These are phyloP conservation scores for Rhizophagus prolifer DNA, from an alignment of 192 early-diverging fungal genomes.

Conservation along the genomic window DNA sequence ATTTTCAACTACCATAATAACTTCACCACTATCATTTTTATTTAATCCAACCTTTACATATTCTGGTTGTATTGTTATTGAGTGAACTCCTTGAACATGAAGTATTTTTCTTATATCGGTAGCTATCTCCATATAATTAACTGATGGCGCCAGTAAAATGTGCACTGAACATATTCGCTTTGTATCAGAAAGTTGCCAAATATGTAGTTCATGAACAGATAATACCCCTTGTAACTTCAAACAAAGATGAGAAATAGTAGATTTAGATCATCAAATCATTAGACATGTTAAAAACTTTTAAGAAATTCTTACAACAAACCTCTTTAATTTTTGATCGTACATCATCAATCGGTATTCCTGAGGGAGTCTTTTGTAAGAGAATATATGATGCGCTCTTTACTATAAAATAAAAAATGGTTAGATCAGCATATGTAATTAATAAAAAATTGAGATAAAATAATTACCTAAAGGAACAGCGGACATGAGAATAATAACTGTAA, in stretches of 20 bases:
- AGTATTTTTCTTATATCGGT: conserved; percentile 71
- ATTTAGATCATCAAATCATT: neutral
- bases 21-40: neutral
- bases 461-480: conserved; percentile 49
- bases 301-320: conserved; percentile 28
- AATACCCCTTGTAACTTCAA: conserved; percentile 49
- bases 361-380: conserved; percentile 80
- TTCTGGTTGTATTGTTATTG: conserved; percentile 90
- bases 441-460: neutral
- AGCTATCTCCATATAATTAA: conserved; percentile 73
- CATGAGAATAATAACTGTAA: conserved; percentile 61
- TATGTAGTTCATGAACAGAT: conserved; percentile 87
- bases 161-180: conserved; percentile 85
- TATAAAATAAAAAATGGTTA: conserved; percentile 7
- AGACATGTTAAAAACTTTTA: neutral
- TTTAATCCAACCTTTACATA: conserved; percentile 51
- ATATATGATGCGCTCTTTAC: conserved; percentile 69
- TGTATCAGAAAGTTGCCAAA: conserved; percentile 87
- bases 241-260: neutral
- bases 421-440: neutral
- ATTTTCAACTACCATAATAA: neutral
- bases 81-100: conserved; percentile 81
- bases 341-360: conserved; percentile 58
- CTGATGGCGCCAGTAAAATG: conserved; percentile 59
- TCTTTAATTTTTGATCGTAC: conserved; percentile 63